These are phyloP conservation scores for Tulasnella sp. DNA, from an alignment of 768 basidiomycete genomes.

Conservation along the genomic window DNA sequence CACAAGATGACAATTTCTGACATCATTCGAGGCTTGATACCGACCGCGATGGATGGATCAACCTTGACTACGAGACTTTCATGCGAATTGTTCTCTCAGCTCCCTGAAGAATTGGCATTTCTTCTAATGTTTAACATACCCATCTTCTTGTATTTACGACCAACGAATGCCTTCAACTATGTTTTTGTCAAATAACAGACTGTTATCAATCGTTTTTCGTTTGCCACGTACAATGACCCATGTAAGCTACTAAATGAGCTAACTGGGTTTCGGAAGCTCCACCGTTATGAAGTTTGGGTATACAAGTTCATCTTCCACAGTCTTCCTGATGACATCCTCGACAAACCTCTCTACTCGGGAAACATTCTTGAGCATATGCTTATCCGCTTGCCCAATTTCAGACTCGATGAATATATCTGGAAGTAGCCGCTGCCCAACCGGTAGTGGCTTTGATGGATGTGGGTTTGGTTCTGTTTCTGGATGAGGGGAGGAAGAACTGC, in stretches of 20 bases:
- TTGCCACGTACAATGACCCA: too few relatives aligned
- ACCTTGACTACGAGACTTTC: constrained; percentile 60
- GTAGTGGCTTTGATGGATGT: constrained; percentile 50
- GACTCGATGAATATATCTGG: constrained; percentile 87
- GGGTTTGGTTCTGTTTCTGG: constrained; percentile 37
- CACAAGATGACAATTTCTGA: not conserved
- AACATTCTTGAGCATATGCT: constrained; percentile 91
- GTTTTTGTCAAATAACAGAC: too few relatives aligned
- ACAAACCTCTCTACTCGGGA: constrained; percentile 91
- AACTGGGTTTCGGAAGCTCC: too few relatives aligned
- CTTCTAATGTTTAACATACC: too few relatives aligned
- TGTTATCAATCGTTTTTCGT: too few relatives aligned
- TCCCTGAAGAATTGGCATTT: too few relatives aligned
- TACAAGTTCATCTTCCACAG: constrained; percentile 88
- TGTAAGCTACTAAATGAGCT: too few relatives aligned
- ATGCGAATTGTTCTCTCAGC: constrained; percentile 53
- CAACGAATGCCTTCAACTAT: too few relatives aligned
- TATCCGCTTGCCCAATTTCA: constrained; percentile 91
- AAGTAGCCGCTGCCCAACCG: constrained; percentile 69
- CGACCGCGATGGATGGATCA: constrained; percentile 54
- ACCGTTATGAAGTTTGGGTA: constrained; percentile 91
- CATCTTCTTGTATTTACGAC: too few relatives aligned
- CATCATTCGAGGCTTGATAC: constrained; percentile 36
- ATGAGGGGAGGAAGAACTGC: constrained; percentile 47
- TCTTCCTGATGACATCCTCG: constrained; percentile 88